Evolutionary conservation across 2,329 filamentous ascomycete genomes (phyloP), one percentile per base, ranked within the genome.

Genomic region (Aciculosporium take): DNA sequence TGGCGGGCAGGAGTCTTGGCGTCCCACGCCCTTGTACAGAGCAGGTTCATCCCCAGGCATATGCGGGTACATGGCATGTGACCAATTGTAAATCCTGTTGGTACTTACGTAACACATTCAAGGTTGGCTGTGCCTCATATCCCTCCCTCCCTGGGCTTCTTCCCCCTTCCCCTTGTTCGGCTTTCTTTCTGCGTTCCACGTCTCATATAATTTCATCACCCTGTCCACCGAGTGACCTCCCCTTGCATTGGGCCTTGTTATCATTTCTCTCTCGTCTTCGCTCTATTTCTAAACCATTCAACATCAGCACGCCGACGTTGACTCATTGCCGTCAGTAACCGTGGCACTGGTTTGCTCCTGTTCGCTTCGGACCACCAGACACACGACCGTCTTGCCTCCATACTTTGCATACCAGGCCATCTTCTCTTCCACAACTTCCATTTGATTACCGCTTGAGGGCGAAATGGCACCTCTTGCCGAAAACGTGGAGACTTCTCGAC

Each of bases 381-480:
- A 40, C 31, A 29, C 31, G 31, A 35, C n/a, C 31, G 31, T 20
- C 24, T 30, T 30, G 21, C 25, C 25, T 37, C n/a, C 18, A 18
- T 8, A 20, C 4, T 31, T 31, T 21, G 5, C 20, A 6, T 7
- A 33, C 5, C 25, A 29, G 17, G 8, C 2, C 7, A 31, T 9
- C 10, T 27, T 13, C 10, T 17, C 3, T 8, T 25, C 21, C 15
- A 12, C 23, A 10, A 15, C 4, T 12, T 23, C 5, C 10, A 21
- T 6, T 23, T 13, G 5, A n/a, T 15, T 10, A 8, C n/a, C 18
- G 10, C 7, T 7, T 13, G 20, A 17, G 17, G 29, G 12, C 41
- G 49, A 25, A 36, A 53, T 58, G 55, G 51, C 54, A 18, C 46
- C 48, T 27, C 40, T 49, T 43, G 42, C 46, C 40, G 46, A 52